Base-by-base conservation (phyloP, 495 filamentous ascomycete genomes). In the Peziza echinospora region DNA sequence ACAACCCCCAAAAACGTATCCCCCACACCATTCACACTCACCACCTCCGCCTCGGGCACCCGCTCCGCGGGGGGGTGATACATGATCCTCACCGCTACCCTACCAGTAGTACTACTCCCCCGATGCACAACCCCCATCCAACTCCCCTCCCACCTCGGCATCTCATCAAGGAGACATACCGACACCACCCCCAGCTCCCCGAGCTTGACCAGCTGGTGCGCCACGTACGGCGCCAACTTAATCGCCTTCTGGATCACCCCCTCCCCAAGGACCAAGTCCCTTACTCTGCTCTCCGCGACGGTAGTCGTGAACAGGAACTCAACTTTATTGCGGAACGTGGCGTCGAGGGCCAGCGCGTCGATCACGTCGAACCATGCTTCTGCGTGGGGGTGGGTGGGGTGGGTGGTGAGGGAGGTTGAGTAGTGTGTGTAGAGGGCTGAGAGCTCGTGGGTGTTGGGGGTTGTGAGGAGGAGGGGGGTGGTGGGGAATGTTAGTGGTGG, bases 21-120 rank as follows among this genome's bases (percentile, higher is more conserved):
- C 5, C 89, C 89, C 0, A 84, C 85, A 0, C 86, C 89, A 58
- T 94, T 97, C 10, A 94, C 89, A 51, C 81, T 87, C 10, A 87
- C 76, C 4, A 92, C 67, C 24, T 84, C 72, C 13, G 69, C 60
- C 0, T 63, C 52, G 9, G 51, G 44, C 1, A 93, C 64, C n/a
- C 63, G 58, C 62, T 81, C 76, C 2, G 68, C 70, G 11, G 80
- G 66, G 0, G 78, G 71, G 61, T 84, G 89, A 21, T 86, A 59
- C 30, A 82, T 67, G 76, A 94, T 82, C 53, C 91, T 92, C 16
- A 93, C 70, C 0, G 84, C 85, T 4, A 80, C 83, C 5, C 92
- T 66, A n/a, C 61, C 55, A 0, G 65, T 24, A 17, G 46, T 25
- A 2, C 21, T 17, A 7, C 51, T 34, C 3, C 16, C 41, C 21